Base-by-base conservation (phyloP, 73 alveolate species). In the Loxodes magnus region DNA sequence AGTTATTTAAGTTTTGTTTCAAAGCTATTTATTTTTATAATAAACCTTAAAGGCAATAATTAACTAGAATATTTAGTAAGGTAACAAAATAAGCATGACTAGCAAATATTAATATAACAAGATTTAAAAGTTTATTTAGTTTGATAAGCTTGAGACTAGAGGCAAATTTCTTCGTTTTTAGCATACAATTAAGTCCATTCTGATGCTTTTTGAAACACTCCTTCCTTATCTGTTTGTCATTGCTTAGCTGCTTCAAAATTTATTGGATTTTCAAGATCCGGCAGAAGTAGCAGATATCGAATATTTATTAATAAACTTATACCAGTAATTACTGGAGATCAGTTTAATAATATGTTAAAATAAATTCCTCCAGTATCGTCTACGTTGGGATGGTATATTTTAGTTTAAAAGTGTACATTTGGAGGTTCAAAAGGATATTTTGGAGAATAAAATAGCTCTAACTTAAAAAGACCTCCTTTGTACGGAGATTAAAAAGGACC, bases 361-460 rank as follows among this genome's bases (percentile, higher is more conserved):
- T 75, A 68, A 23, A 61, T 60, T 30, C 82, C 44, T 15, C 82
- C 82, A 4, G 51, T 51, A 30, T 10, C 51, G 60, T 56, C 76
- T 33, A 68, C 50, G 60, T 68, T 65, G 2, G 79, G 79, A 56
- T 65, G 79, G 56, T 57, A 65, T 20, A 65, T 56, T 56, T 65
- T 65, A 23, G 79, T 65, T 44, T 35, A 26, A 44, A 65, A 65
- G 19, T 38, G 25, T 20, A 56, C 51, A 39, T 56, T 65, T 9
- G 79, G 79, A 21, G 79, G 79, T 5, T 26, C 64, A 48, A 56
- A 56, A 25, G 79, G 79, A 60, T 68, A 66, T 35, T 56, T 54
- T 19, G 35, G 67, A 15, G 66, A 44, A 6, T 57, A 36, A 31
- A 39, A 56, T 66, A 66, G 20, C 30, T 58, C 55, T 3, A 60